A percentile compares a stretch with the other conserved stretches of the same genome.
These are phyloP conservation scores for Diddensiella santjacobensis DNA, from an alignment of 805 yeast species.

Conservation along the genomic window DNA sequence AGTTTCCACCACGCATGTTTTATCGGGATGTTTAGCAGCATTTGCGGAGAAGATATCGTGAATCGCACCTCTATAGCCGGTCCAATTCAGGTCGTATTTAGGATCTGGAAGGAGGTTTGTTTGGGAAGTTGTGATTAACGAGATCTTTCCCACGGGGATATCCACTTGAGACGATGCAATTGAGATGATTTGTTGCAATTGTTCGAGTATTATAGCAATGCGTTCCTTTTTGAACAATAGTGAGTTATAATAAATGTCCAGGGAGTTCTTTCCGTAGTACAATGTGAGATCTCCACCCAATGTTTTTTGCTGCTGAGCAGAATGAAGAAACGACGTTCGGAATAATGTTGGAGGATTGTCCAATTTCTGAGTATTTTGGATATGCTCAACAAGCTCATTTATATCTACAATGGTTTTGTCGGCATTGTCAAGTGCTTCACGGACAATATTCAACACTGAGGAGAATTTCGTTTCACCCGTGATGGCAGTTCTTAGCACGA, in stretches of 20 bases:
- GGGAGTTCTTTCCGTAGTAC: slow-evolving; percentile 22
- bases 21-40: slow-evolving; percentile 78
- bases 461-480: slow-evolving; percentile 39
- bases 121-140: slow-evolving; percentile 68
- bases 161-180: slow-evolving; percentile 33
- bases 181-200: slow-evolving; percentile 53
- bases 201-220: slow-evolving; percentile 65
- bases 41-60: slow-evolving; percentile 92
- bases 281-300: slow-evolving; percentile 51
- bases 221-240: slow-evolving; percentile 69
- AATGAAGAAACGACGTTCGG: slow-evolving; percentile 33
- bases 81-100: slow-evolving; percentile 81
- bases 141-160: slow-evolving; percentile 47
- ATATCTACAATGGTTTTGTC: slow-evolving; percentile 42
- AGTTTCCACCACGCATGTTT: slow-evolving; percentile 91
- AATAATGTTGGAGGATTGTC: slow-evolving; percentile 62
- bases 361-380: slow-evolving; percentile 47
- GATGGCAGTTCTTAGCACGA: slow-evolving; percentile 61
- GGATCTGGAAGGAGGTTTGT: slow-evolving; percentile 74
- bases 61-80: slow-evolving; percentile 87
- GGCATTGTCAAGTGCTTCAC: slow-evolving; percentile 30
- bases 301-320: not conserved
- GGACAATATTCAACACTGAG: slow-evolving; percentile 26
- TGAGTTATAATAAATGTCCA: slow-evolving; percentile 65
- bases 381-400: slow-evolving; percentile 50